These are phyloP conservation scores for Colletotrichum sp. DNA, from an alignment of 2,329 filamentous ascomycete genomes.

Conservation along the genomic window DNA sequence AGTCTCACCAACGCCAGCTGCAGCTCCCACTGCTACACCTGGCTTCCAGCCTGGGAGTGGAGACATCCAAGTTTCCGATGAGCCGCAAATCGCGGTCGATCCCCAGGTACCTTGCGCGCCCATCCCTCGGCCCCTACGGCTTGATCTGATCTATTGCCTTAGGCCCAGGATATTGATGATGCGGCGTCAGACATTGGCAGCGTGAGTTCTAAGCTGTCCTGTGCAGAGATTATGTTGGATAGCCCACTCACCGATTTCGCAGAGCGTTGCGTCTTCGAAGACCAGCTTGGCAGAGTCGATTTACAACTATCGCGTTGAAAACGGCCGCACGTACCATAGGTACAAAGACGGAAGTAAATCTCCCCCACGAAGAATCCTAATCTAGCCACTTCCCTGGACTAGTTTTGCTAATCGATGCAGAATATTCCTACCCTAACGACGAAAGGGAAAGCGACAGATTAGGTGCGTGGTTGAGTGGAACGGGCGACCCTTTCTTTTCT, in stretches of 20 bases:
- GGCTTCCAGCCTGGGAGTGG: not conserved
- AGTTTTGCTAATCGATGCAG: not conserved
- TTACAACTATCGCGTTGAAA: not conserved
- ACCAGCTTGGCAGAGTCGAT: not conserved
- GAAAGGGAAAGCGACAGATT: not conserved
- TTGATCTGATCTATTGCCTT: not conserved
- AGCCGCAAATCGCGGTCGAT: not conserved
- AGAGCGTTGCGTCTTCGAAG: not conserved
- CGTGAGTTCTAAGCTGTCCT: not conserved
- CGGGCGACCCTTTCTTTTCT: not conserved
- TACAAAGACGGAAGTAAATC: not conserved
- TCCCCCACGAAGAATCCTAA: no score
- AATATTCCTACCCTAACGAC: not conserved
- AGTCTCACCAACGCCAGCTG: not conserved
- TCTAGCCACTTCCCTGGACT: not conserved
- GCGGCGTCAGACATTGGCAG: not conserved
- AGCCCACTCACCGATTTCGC: not conserved
- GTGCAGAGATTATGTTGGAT: accelerated
- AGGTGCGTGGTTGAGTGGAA: not conserved
- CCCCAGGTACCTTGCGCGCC: not conserved
- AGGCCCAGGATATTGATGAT: not conserved
- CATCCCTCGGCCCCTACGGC: accelerated
- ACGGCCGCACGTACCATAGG: not conserved
- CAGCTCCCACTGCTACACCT: not conserved
- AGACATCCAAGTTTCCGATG: not conserved